These are phyloP conservation scores for Phaeosphaeriaceae sp. DNA, from an alignment of 2,329 filamentous ascomycete genomes.

Conservation along the genomic window DNA sequence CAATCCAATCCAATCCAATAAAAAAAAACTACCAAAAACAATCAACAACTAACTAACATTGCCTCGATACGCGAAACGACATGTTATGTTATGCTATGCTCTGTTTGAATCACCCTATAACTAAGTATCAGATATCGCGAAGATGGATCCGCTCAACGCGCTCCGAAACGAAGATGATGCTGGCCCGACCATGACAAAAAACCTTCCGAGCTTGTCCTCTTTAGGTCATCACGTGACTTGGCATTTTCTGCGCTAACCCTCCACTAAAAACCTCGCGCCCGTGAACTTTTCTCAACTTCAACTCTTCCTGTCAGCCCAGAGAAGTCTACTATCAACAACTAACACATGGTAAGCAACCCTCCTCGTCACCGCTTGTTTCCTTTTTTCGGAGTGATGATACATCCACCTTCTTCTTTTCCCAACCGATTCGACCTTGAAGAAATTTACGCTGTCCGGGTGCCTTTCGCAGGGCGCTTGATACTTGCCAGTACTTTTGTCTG, in stretches of 20 bases:
- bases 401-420: constrained; percentile 82
- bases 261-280: not conserved
- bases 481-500: constrained; percentile 92
- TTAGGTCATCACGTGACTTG: not conserved
- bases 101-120: too few species aligned
- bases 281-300: constrained; percentile 2
- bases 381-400: constrained; percentile 72
- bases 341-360: constrained; percentile 34
- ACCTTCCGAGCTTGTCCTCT: not conserved
- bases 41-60: too few species aligned
- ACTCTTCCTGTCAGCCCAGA: not conserved
- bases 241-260: constrained; percentile 4
- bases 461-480: constrained; percentile 74
- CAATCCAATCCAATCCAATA: too few species aligned
- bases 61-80: too few species aligned
- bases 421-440: constrained; percentile 89
- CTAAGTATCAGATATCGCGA: too few species aligned
- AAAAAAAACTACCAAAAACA: too few species aligned
- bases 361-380: constrained; percentile 12
- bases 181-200: constrained; percentile 7
- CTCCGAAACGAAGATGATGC: not conserved
- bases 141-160: constrained; percentile 19
- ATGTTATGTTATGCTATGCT: too few species aligned
- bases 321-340: not conserved
- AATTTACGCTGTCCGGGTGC: constrained; percentile 69